Conservation (phyloP, 176 grass and related monocot species). For the Alloteropsis semialata region DNA sequence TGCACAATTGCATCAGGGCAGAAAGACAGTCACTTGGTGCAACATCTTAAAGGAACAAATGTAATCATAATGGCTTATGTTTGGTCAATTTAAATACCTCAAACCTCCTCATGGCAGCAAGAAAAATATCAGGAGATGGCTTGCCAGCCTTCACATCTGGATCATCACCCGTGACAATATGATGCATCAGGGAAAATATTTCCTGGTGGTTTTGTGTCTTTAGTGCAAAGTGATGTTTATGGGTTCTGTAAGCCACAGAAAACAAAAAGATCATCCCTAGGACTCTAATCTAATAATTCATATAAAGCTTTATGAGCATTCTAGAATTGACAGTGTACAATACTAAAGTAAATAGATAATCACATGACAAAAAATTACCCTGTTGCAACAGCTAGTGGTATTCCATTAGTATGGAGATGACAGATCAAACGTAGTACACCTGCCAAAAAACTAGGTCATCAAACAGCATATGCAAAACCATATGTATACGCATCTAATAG, state of each 20-base stretch:
- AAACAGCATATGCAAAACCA: neutral
- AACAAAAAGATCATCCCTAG: neutral
- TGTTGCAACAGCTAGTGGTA: slow-evolving; percentile 77
- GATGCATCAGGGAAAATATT: slow-evolving; percentile 77
- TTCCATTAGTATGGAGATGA: slow-evolving; percentile 65
- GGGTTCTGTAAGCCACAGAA: slow-evolving; percentile 43
- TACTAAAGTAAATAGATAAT: neutral
- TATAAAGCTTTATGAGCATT: neutral
- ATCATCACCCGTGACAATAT: slow-evolving; percentile 82
- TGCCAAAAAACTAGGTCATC: slow-evolving; percentile 33
- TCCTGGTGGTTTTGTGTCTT: slow-evolving; percentile 87
- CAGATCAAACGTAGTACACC: slow-evolving; percentile 56
- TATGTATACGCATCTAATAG: neutral
- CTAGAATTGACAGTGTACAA: neutral
- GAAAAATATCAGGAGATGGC: slow-evolving; percentile 88
- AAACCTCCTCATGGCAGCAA: slow-evolving; percentile 72
- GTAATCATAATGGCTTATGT: neutral
- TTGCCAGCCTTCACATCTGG: slow-evolving; percentile 82
- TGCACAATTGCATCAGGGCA: neutral
- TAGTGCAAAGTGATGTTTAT: slow-evolving; percentile 68
- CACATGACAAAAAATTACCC: slow-evolving; percentile 43
- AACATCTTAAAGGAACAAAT: slow-evolving; percentile 8
- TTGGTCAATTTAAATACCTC: slow-evolving; percentile 36
- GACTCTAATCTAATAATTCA: neutral
- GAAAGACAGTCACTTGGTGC: slow-evolving; percentile 2